Percentiles rank a stretch among this genome's conserved stretches.
These are phyloP conservation scores for Dictyostelium capitatum DNA, from an alignment of 78 protist genomes.

Conservation along the genomic window DNA sequence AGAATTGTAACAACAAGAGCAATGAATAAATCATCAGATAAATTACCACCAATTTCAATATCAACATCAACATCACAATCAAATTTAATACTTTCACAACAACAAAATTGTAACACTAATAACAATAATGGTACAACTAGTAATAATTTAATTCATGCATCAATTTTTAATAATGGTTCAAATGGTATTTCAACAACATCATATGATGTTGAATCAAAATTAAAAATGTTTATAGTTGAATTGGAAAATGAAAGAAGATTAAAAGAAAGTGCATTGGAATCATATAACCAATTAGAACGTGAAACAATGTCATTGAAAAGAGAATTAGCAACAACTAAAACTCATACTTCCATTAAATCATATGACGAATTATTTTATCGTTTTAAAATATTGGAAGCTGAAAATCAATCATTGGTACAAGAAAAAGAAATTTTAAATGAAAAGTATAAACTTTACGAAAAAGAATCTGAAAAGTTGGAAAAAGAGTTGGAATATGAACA, in stretches of 20 bases:
- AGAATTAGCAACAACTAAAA: background rate
- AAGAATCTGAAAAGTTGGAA: slow-evolving; percentile 51
- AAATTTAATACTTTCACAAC: background rate
- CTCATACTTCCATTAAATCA: background rate
- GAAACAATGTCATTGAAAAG: background rate
- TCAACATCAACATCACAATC: background rate
- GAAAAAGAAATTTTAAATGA: slow-evolving; percentile 40
- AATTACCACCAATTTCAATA: background rate
- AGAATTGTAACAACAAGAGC: background rate
- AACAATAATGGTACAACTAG: background rate
- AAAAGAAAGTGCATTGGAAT: slow-evolving; percentile 11
- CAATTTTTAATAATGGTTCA: background rate
- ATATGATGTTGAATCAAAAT: background rate
- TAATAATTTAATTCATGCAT: background rate
- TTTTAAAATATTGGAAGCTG: slow-evolving; percentile 42
- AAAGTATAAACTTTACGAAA: slow-evolving; percentile 41
- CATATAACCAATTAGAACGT: background rate
- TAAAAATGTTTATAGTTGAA: slow-evolving; percentile 1
- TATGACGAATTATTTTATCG: slow-evolving; percentile 14
- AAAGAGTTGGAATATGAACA: slow-evolving; percentile 73
- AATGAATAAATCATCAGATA: background rate
- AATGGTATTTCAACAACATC: background rate
- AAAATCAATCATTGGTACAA: slow-evolving; percentile 17
- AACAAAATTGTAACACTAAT: background rate
- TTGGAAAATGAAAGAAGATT: slow-evolving; percentile 39